Percentiles rank a stretch among this genome's conserved stretches.
phyloP scores from a whole-genome alignment of 352 stramenopile species.

The Globisporangium nodosum region DNA sequence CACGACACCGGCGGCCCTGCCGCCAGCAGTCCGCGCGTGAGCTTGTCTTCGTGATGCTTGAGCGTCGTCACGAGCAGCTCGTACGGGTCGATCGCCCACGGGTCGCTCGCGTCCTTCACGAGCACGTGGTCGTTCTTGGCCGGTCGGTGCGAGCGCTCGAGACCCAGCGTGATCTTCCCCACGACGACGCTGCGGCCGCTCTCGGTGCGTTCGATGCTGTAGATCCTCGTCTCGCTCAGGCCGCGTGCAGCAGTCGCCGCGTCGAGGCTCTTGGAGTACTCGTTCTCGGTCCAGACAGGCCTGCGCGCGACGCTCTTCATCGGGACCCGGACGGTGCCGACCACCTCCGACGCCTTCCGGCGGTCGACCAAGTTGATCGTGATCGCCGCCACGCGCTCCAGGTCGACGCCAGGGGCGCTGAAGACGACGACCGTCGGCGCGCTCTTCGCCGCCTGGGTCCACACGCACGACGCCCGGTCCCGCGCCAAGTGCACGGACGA shows the following conservation, averaged over 20 bases:
- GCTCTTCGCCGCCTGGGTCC: slow-evolving; percentile 3
- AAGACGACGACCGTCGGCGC: slow-evolving; percentile 18
- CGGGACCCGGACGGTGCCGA: slow-evolving; percentile 35
- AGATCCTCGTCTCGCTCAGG: neutral
- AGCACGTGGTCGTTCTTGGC: slow-evolving; percentile 20
- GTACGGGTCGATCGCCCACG: slow-evolving; percentile 41
- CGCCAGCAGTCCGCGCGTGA: slow-evolving; percentile 37
- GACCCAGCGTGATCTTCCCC: slow-evolving; percentile 42
- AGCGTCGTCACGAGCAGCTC: slow-evolving; percentile 43
- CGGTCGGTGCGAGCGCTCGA: slow-evolving; percentile 23
- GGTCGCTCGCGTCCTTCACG: slow-evolving; percentile 28
- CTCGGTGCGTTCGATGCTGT: slow-evolving; percentile 16
- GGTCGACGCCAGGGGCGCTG: slow-evolving; percentile 28
- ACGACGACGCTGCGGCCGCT: slow-evolving; percentile 21
- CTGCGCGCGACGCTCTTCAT: slow-evolving; percentile 20
- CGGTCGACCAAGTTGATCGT: slow-evolving; percentile 26
- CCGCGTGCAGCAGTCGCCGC: neutral
- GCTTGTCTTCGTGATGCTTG: slow-evolving; percentile 30
- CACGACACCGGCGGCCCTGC: slow-evolving; percentile 20
- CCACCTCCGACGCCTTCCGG: slow-evolving; percentile 13
- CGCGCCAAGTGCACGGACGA: slow-evolving; percentile 21
- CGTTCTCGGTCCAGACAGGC: slow-evolving; percentile 11
- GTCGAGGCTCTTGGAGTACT: neutral
- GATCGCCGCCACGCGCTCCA: slow-evolving; percentile 37
- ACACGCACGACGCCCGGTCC: neutral